A percentile compares a stretch with the other conserved stretches of the same genome.
Conservation (phyloP, 73 alveolate species). For the Strombidium stylifer region DNA sequence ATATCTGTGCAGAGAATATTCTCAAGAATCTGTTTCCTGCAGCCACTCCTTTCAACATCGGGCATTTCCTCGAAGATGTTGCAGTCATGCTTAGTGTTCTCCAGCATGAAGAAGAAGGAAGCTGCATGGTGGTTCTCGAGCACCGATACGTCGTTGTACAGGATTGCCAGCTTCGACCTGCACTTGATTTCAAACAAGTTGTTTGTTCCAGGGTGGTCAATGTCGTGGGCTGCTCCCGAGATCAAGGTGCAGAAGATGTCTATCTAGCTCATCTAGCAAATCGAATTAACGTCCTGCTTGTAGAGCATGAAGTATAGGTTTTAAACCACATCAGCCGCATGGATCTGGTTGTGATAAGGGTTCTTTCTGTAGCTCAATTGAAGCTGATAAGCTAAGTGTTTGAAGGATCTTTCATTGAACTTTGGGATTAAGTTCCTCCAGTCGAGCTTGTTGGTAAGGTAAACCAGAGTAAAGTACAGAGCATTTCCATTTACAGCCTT, state of each 20-base stretch:
- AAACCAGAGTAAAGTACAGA: conserved; percentile 38
- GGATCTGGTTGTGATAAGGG: conserved; percentile 67
- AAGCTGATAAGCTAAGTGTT: too few relatives aligned
- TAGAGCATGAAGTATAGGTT: conserved; percentile 30
- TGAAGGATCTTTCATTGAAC: too few relatives aligned
- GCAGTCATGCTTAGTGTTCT: conserved; percentile 45
- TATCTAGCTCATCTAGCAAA: conserved; percentile 6
- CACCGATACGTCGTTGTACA: conserved; percentile 79
- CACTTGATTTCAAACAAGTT: conserved; percentile 70
- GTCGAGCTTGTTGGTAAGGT: conserved; percentile 19
- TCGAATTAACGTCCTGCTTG: conserved; percentile 10
- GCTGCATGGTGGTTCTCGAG: conserved; percentile 88
- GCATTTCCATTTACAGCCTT: conserved; percentile 14
- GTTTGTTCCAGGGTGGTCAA: conserved; percentile 89
- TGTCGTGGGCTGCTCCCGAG: conserved; percentile 77
- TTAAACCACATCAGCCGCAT: conserved; percentile 80
- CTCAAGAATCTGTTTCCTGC: conserved; percentile 60
- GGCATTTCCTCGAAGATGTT: conserved; percentile 50
- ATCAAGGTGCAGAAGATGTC: conserved; percentile 24
- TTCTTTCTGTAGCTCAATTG: too few relatives aligned
- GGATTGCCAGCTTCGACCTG: conserved; percentile 56
- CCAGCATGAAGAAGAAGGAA: conserved; percentile 58
- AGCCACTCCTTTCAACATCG: conserved; percentile 36
- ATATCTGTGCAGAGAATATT: conserved; percentile 72
- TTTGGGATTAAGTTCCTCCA: too few relatives aligned